Evolutionary conservation across 202 grass and related monocot genomes (phyloP), one percentile per base, ranked within the genome.

Genomic region (Setaria italica): DNA sequence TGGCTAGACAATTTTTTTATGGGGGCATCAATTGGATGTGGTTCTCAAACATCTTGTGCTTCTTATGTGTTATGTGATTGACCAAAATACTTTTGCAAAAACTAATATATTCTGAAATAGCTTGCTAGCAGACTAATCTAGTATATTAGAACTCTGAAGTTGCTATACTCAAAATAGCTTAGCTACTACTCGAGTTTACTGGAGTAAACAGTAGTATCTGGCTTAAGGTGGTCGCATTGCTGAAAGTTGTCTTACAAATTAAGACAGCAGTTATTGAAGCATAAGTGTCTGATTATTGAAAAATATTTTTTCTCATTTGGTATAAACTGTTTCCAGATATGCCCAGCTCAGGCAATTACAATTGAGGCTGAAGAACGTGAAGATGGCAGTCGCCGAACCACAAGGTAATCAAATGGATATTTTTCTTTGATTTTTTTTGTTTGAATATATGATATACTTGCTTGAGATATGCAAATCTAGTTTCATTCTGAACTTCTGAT

Each of bases 361-460:
- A 99, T 99, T 43, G 97, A 99, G 55, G 97, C 97, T 75, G 97
- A 99, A 88, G 97, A 99, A 78, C 97, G 97, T 85, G 97, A 99
- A 83, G 97, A 99, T 33, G 97, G 97, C 33, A 99, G 97, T 72
- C 97, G 97, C 35, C 83, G 97, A 78, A 99, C 97, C 29, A 99
- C 97, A 77, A 96, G 97, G 97, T 96, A 86, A 79, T 68, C 20
- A 7, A n/a, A 41, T 76, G 30, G 43, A 20, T 67, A 39, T 4
- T 58, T 64, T 51, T 20, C 17, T 73, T 4, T 30, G 1, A 25
- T 7, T 51, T 25, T 51, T 25, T 35, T 55, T 33, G 6, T 77
- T 33, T 59, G 3, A 17, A 39, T 11, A 11, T 54, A 35, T 53
- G 34, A 32, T 45, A 16, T 82, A 50, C 37, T 55, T 6, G 32